A percentile compares a stretch with the other conserved stretches of the same genome.
Conservation (phyloP, 495 filamentous ascomycete genomes). For the Haplographium delicatum region DNA sequence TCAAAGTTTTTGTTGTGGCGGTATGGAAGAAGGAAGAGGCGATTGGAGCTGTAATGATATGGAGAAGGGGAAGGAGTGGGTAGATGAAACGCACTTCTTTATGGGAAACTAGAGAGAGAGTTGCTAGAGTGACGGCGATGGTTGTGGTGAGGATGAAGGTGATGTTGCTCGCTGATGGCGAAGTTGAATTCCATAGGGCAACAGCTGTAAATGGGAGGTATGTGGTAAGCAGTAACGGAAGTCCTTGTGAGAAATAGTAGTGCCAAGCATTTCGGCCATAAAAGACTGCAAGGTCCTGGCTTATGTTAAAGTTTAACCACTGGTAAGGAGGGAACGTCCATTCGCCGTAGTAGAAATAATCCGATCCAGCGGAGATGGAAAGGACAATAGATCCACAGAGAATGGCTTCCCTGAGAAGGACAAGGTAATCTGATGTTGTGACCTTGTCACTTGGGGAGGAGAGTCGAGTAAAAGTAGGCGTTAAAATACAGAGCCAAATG, state of each 20-base stretch:
- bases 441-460: slow-evolving; percentile 6
- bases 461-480: slow-evolving; percentile 37
- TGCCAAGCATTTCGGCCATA: slow-evolving; percentile 91
- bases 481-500: slow-evolving; percentile 65
- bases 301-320: slow-evolving; percentile 90
- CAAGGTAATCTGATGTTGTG: slow-evolving; percentile 34
- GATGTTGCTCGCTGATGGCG: slow-evolving; percentile 28
- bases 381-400: slow-evolving; percentile 64
- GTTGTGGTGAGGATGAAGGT: slow-evolving; percentile 56
- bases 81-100: slow-evolving; percentile 99
- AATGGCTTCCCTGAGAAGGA: slow-evolving; percentile 54
- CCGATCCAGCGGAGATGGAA: slow-evolving; percentile 56
- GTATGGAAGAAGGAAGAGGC: slow-evolving; percentile 58
- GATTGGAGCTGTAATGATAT: slow-evolving; percentile 68
- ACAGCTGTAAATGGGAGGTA: slow-evolving; percentile 67
- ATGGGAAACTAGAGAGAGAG: slow-evolving; percentile 79
- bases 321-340: slow-evolving; percentile 89
- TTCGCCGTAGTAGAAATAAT: slow-evolving; percentile 75
- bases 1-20: slow-evolving; percentile 17
- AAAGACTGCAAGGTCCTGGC: slow-evolving; percentile 78
- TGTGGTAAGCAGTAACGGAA: slow-evolving; percentile 82
- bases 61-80: slow-evolving; percentile 80
- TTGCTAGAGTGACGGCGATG: slow-evolving; percentile 51
- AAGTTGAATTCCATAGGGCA: slow-evolving; percentile 52
- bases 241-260: slow-evolving; percentile 87